phyloP scores from a whole-genome alignment of 805 yeast species.

The Yarrowia sp. region DNA sequence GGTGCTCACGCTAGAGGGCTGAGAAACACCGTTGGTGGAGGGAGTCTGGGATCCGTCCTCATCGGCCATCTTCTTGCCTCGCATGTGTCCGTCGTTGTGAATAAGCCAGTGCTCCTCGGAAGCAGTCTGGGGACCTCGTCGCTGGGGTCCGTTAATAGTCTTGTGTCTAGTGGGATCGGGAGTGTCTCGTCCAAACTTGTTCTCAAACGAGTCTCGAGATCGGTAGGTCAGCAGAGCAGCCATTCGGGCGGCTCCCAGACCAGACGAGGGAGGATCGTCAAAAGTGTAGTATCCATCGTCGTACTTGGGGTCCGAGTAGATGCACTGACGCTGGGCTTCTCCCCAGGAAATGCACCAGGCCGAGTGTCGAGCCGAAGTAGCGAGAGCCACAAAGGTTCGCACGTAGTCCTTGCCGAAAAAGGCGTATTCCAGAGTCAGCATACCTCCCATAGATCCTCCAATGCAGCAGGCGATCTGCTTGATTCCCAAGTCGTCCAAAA shows the following conservation, averaged over 20 bases:
- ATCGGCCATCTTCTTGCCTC: constrained; percentile 46
- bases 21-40: not conserved
- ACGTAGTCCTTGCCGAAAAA: constrained; percentile 74
- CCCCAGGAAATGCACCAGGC: constrained; percentile 99
- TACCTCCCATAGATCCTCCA: constrained; percentile 99
- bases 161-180: constrained; percentile 59
- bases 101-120: constrained; percentile 80
- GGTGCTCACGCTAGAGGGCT: constrained; percentile 20
- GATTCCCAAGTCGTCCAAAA: constrained; percentile 83
- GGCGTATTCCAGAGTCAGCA: constrained; percentile 90
- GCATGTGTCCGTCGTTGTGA: constrained; percentile 82
- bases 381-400: constrained; percentile 75
- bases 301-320: constrained; percentile 93
- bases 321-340: constrained; percentile 96
- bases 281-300: constrained; percentile 84
- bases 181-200: constrained; percentile 84
- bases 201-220: constrained; percentile 88
- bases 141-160: constrained; percentile 42
- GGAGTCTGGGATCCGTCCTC: constrained; percentile 8
- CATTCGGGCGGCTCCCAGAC: constrained; percentile 97
- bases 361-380: constrained; percentile 91
- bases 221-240: constrained; percentile 92
- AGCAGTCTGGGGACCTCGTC: constrained; percentile 51
- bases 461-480: constrained; percentile 79
- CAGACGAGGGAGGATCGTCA: constrained; percentile 82